phyloP scores from a whole-genome alignment of 139 green algal species.

The Auxenochlorella pyrenoidosa region DNA sequence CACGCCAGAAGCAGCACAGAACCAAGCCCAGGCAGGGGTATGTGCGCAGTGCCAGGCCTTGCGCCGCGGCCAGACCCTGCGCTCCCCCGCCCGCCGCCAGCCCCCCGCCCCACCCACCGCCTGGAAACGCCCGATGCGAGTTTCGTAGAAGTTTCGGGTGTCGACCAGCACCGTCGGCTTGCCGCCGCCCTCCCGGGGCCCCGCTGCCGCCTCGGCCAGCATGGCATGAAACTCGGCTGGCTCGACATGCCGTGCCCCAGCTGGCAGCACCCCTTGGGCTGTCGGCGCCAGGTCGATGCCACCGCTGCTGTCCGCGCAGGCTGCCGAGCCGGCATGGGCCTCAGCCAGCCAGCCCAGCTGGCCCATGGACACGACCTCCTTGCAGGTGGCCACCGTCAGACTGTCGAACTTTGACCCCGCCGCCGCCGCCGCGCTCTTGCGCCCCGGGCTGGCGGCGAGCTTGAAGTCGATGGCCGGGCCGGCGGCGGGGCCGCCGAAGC shows the following conservation, averaged over 20 bases:
- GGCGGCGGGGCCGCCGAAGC: slow-evolving; percentile 13
- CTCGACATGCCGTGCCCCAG: slow-evolving; percentile 47
- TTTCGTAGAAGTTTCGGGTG: slow-evolving; percentile 83
- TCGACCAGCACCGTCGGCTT: slow-evolving; percentile 79
- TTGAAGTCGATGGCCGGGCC: slow-evolving; percentile 73
- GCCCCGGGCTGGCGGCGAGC: slow-evolving; percentile 32
- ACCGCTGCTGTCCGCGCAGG: neutral
- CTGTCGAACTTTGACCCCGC: slow-evolving; percentile 42
- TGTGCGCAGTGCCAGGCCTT: no score
- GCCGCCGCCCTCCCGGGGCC: neutral
- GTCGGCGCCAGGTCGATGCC: neutral
- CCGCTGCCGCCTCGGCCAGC: slow-evolving; percentile 38
- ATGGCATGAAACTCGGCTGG: slow-evolving; percentile 68
- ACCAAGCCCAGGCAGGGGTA: no score
- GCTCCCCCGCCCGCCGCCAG: neutral
- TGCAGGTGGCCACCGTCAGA: slow-evolving; percentile 49
- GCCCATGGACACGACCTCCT: slow-evolving; percentile 74
- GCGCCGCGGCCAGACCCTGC: no score
- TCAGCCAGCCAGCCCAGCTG: slow-evolving; percentile 2
- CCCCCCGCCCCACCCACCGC: neutral
- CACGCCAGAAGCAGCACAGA: no score
- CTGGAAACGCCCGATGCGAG: slow-evolving; percentile 68
- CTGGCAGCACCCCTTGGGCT: neutral
- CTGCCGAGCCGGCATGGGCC: neutral
- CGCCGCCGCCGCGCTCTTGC: slow-evolving; percentile 8